A percentile compares a stretch with the other conserved stretches of the same genome.
Evolutionary conservation across 2,329 filamentous ascomycete species (phyloP).

Genomic region (Fusarium duplospermum): DNA sequence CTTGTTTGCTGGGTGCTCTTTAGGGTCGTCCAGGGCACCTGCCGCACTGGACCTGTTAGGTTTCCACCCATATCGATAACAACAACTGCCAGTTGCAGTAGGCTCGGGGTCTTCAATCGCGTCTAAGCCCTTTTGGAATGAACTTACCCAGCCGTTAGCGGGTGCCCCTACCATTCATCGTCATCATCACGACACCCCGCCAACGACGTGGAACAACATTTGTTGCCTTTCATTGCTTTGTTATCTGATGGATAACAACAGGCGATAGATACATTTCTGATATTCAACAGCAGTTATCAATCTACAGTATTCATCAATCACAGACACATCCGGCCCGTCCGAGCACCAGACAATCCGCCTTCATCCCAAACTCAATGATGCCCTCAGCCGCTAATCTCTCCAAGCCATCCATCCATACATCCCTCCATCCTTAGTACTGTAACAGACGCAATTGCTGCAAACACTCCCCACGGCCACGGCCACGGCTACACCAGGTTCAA

Average conservation of each 20-base stretch:
- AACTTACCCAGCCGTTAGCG: not conserved
- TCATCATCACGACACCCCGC: conserved; percentile 5
- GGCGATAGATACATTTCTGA: not conserved
- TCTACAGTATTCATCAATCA: not conserved
- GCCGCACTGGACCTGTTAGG: not conserved
- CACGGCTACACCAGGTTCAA: conserved; percentile 28
- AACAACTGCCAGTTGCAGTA: not conserved
- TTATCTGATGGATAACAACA: not conserved
- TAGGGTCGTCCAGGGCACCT: not conserved
- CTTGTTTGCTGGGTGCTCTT: conserved; percentile 2
- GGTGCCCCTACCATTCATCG: not conserved
- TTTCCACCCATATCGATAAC: conserved; percentile 32
- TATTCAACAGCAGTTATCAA: not conserved
- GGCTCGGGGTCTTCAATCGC: not conserved
- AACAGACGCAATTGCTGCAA: conserved; percentile 30
- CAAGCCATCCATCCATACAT: not conserved
- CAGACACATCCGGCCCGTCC: conserved; percentile 5
- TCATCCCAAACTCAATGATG: not conserved
- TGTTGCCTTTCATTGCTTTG: not conserved
- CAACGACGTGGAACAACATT: conserved; percentile 12
- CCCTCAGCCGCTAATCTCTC: conserved; percentile 32
- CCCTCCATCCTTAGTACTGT: not conserved
- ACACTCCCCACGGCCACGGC: conserved; percentile 38
- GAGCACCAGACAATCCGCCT: conserved; percentile 11
- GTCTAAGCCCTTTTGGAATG: conserved; percentile 19